Evolutionary conservation across 768 basidiomycete genomes (phyloP), one percentile per base, ranked within the genome.

Genomic region (Suillus luteus): DNA sequence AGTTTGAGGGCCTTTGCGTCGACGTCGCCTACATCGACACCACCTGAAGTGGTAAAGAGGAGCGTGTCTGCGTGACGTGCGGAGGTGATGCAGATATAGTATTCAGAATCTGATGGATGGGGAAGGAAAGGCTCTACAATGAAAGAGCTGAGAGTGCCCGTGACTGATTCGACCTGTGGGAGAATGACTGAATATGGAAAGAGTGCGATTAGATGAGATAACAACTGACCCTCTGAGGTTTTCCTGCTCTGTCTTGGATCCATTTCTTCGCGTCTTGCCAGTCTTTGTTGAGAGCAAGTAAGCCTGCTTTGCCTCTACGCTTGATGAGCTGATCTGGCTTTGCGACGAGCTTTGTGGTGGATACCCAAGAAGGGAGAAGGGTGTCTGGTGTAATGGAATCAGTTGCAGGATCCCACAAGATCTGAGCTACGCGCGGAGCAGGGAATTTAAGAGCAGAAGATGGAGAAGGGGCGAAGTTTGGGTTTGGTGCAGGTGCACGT

Each of bases 301-400:
- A 85, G 68, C 97, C 97, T 24, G 95, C 95, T 85, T 99, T 99
- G 72, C 97, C 97, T 66, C 97, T 92, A 68, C 97, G 92, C 84
- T 99, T 99, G 87, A 99, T 99, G 78, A 99, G 90, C 81, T 97
- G 95, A 81, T 96, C 95, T 31, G 95, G 95, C 82, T 97, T 97
- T 19, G 89, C 95, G 72, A 97, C 95, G 76, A 96, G 92, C 83
- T 93, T 93, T 69, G 76, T 86, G 68, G 83, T 86, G 80, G 86
- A 88, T 41, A 95, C 90, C 93, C 93, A 95, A 70, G 83, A 78
- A 17, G 92, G 92, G 37, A 95, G 78, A 65, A 82, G 78, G 44
- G 73, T 81, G 62, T 88, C 87, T 41, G 85, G 78, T 0, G 86
- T 86, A 77, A 87, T 80, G 2, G 83, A 70, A 59, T 82, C 82